Evolutionary conservation across 2,329 filamentous ascomycete genomes (phyloP).

Genomic region (Pyrenophora seminiperda): DNA sequence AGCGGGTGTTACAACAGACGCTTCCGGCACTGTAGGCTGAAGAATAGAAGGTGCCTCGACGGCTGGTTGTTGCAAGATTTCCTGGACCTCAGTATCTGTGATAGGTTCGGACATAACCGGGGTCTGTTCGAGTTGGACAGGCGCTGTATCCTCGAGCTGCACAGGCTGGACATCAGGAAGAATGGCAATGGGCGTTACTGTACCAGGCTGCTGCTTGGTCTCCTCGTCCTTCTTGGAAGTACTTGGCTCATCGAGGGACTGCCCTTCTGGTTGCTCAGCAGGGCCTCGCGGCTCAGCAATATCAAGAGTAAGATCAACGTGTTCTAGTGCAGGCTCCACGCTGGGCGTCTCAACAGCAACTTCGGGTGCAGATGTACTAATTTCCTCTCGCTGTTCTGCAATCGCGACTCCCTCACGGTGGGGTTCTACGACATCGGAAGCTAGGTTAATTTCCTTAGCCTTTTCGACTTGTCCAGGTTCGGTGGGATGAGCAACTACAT

Average conservation of each 20-base stretch:
- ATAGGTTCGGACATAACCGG: not conserved
- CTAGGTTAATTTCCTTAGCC: not conserved
- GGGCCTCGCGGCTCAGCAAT: not conserved
- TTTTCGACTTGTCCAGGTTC: not conserved
- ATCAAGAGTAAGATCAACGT: not conserved
- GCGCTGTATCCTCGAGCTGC: constrained; percentile 1
- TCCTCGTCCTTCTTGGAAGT: constrained; percentile 30
- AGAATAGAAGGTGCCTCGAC: constrained; percentile 4
- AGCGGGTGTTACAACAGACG: not conserved
- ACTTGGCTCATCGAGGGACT: constrained; percentile 3
- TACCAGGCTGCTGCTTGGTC: constrained; percentile 30
- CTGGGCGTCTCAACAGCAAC: not conserved
- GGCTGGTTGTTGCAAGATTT: not conserved
- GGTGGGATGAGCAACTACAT: not conserved
- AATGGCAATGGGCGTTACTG: constrained; percentile 8
- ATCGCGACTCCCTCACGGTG: not conserved
- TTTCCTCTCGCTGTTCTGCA: not conserved
- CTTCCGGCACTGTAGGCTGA: not conserved
- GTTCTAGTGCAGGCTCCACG: not conserved
- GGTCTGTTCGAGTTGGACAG: not conserved
- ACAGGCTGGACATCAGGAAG: constrained; percentile 1
- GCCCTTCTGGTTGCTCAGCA: not conserved
- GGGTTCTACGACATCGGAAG: not conserved
- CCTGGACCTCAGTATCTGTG: constrained; percentile 2
- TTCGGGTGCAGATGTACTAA: not conserved